Evolutionary conservation across 306 rosid species (phyloP), one percentile per base, ranked within the genome.

Genomic region (Cucumis sativus): DNA sequence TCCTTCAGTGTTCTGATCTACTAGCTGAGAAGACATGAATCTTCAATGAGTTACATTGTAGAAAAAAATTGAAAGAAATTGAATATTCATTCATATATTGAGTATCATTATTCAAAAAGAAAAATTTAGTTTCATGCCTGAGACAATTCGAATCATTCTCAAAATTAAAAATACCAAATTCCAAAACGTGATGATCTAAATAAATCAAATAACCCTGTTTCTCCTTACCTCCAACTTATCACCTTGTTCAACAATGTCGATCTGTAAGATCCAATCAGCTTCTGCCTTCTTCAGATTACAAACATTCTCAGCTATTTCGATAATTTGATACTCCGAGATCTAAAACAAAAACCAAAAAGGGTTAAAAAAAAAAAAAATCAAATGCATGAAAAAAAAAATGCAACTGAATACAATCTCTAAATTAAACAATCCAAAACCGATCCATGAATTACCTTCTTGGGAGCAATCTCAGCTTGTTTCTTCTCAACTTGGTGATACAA

Each of bases 231-330:
- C 90, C 57, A 92, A 77, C 80, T 79, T 84, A 84, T 95, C 91
- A 80, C 77, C 92, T 77, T 90, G 85, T 79, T 95, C 98, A 52
- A 90, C 93, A 49, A 92, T 84, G 77, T 95, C 98, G 73, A 95
- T 90, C 82, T 82, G 84, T 82, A 95, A 81, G 74, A 95, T 92
- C 97, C 98, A 95, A 87, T 95, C 97, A 17, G 97, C 97, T 85
- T 92, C 97, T 0, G 84, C 86, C 84, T 90, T 95, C 88, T 92
- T 95, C 86, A 95, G 84, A 85, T 90, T 90, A 75, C 97, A 95
- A 78, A 89, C 93, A 85, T 90, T 95, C 96, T 95, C 97, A 52
- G 93, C 85, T 74, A 95, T 89, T 87, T 95, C 97, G 81, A 95
- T 95, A 41, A 95, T 89, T 77, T 92, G 91, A 84, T 84, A 86